phyloP scores from a whole-genome alignment of 495 filamentous ascomycete genomes.

The Trichoderma virens region DNA sequence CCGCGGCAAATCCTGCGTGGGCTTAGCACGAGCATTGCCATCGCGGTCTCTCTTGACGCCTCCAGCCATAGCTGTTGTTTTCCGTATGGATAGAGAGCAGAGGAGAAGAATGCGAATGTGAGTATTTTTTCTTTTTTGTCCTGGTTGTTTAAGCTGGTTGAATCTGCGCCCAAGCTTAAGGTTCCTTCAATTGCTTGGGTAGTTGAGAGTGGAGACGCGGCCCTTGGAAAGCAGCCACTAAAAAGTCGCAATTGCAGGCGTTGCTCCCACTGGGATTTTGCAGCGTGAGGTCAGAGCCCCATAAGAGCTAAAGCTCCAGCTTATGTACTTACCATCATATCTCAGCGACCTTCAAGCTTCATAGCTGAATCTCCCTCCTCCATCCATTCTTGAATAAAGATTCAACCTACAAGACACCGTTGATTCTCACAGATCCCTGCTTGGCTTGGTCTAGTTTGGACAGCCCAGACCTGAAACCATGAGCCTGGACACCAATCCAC shows the following conservation, averaged over 20 bases:
- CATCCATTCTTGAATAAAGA: background rate
- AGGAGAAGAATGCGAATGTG: too few species aligned
- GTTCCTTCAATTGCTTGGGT: background rate
- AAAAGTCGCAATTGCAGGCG: background rate
- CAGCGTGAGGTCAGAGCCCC: background rate
- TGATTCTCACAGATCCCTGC: too few species aligned
- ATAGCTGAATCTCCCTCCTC: background rate
- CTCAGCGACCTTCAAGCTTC: too few species aligned
- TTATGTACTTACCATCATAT: background rate
- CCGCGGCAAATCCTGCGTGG: slow-evolving; percentile 24
- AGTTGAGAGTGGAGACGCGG: background rate
- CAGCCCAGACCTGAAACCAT: background rate
- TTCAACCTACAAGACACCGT: background rate
- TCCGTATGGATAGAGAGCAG: background rate
- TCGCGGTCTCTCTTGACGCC: slow-evolving; percentile 55
- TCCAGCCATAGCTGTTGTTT: slow-evolving; percentile 29
- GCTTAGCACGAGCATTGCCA: slow-evolving; percentile 41
- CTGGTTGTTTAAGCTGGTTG: too few species aligned
- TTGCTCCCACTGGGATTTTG: background rate
- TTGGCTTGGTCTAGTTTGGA: background rate
- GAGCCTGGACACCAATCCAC: background rate
- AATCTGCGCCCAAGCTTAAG: too few species aligned
- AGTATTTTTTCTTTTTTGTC: too few species aligned
- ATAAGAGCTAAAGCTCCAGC: background rate
- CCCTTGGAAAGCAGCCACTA: background rate